Base-by-base conservation (phyloP, 805 yeast genomes). In the Wickerhamiella brachini region DNA sequence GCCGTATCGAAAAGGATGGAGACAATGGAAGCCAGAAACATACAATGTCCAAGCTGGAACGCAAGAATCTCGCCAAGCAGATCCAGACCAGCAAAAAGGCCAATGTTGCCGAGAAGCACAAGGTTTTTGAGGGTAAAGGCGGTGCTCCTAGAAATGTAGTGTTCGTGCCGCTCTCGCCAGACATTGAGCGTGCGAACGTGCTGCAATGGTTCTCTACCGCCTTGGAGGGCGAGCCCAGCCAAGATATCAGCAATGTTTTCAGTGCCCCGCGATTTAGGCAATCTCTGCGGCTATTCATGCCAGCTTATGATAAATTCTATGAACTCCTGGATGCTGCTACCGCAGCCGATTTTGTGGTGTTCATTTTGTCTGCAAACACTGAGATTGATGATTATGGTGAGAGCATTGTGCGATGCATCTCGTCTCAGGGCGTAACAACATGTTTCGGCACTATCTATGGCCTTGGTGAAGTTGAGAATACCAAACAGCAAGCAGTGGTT, bases 281-380 rank as follows among this genome's bases (percentile, higher is more conserved):
- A 48, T 80, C 77, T 58, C 62, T 93, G 53, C 84, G 85, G 62
- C 67, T 77, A 52, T 45, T 45, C 12, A 13, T 45, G 22, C 47
- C 47, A 3, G 37, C 21, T n/a, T 45, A 45, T 20, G 18, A 24
- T n/a, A 23, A 45, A 10, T 45, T 45, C 23, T 93, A 31, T 64
- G 93, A 52, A 97, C 93, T 68, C 82, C 93, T 43, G 85, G 97
- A 90, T 68, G 83, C 94, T 34, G 86, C 94, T 18, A 85, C 85
- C 62, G 78, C 85, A 5, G 81, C 97, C 0, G 98, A 93, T 70
- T 87, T 79, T 62, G 93, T 88, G 2, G 70, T 94, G 1, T 84
- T 93, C 65, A 94, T 89, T n/a, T 70, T 93, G 43, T 86, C 95
- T 52, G 95, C 95, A 7, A 71, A 77, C 18, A 77, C 80, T 47